These are phyloP conservation scores for Chrysosporium keratinophilum DNA, from an alignment of 2,329 filamentous ascomycete species.

Conservation along the genomic window DNA sequence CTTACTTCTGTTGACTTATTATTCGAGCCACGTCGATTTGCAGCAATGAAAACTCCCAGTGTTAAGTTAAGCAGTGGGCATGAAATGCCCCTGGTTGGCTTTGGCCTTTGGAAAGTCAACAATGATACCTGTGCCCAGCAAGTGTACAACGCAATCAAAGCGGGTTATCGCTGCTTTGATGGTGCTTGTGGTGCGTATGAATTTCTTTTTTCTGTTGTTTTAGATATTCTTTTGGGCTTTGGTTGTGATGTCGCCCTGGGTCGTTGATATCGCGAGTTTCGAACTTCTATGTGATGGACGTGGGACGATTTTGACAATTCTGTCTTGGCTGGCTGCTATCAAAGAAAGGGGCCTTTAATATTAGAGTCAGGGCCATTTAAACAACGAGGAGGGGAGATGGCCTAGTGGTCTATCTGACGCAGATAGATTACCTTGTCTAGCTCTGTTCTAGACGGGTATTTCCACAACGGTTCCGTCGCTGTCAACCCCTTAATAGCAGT, in stretches of 20 bases:
- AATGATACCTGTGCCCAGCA: slow-evolving; percentile 62
- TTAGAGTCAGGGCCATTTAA: not conserved
- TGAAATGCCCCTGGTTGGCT: slow-evolving; percentile 37
- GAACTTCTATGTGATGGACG: not conserved
- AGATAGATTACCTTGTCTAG: not conserved
- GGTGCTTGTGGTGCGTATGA: slow-evolving; percentile 45
- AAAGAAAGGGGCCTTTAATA: slow-evolving; percentile 1
- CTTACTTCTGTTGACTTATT: too few relatives aligned
- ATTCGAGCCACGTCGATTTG: not conserved
- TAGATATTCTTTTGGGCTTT: not conserved
- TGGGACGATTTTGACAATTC: not conserved
- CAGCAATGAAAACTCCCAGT: not conserved
- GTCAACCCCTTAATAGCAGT: slow-evolving; percentile 5
- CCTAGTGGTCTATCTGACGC: not conserved
- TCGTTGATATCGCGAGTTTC: not conserved
- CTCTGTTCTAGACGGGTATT: not conserved
- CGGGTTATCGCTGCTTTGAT: slow-evolving; percentile 51
- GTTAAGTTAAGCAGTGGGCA: slow-evolving; percentile 22
- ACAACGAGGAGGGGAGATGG: not conserved
- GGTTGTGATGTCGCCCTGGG: not conserved
- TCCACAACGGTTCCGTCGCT: not conserved
- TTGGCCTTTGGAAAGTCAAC: slow-evolving; percentile 68
- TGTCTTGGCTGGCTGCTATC: not conserved
- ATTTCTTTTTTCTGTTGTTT: not conserved
- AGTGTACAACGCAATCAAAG: slow-evolving; percentile 62